Conservation (phyloP, 306 rosid species). For the barrel medic (Medicago truncatula) region DNA sequence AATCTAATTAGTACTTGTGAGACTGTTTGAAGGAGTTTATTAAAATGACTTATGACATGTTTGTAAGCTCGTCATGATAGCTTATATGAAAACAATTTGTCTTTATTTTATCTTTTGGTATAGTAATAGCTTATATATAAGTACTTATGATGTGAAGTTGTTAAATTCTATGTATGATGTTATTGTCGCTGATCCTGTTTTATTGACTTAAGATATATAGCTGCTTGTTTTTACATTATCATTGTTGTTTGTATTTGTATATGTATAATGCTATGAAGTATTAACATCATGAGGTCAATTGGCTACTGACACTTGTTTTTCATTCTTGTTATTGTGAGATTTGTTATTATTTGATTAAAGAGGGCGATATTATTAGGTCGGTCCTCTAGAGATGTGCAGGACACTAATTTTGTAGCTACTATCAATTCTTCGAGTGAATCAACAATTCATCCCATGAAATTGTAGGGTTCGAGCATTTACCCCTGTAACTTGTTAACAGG, state of each 20-base stretch:
- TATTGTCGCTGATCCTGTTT: not conserved
- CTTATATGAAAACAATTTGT: too few relatives aligned
- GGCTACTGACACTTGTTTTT: conserved; percentile 1
- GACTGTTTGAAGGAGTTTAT: too few relatives aligned
- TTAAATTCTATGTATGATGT: conserved; percentile 25
- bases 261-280: not conserved
- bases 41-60: too few relatives aligned
- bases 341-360: not conserved
- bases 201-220: conserved; percentile 5
- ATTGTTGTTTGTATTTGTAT: not conserved
- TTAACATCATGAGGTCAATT: conserved; percentile 20
- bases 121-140: too few relatives aligned
- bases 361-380: not conserved
- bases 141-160: not conserved
- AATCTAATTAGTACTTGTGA: too few relatives aligned
- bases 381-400: conserved; percentile 7
- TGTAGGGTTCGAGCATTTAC: too few relatives aligned
- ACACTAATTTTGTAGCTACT: not conserved
- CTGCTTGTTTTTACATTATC: not conserved
- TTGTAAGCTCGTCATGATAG: too few relatives aligned
- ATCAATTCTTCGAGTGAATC: not conserved
- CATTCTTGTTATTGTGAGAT: conserved; percentile 2
- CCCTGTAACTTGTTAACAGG: too few relatives aligned
- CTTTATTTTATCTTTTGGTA: too few relatives aligned
- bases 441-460: too few relatives aligned